Conservation (phyloP, 2,329 filamentous ascomycete genomes). For the Colletotrichum magnum region DNA sequence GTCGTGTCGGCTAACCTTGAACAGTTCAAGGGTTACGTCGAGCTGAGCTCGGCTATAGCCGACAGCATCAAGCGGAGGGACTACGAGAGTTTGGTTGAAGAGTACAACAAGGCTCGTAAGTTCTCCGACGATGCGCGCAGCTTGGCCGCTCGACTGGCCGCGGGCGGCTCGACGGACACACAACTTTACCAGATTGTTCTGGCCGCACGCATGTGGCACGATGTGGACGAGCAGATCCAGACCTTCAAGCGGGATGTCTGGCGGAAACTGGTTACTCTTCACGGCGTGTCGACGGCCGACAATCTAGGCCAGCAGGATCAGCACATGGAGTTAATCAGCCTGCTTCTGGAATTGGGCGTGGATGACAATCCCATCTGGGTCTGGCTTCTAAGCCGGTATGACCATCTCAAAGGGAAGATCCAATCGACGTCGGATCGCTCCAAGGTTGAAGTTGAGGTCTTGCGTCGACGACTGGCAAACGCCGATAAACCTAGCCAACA, state of each 20-base stretch:
- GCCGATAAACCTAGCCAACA: slow-evolving; percentile 79
- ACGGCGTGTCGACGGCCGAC: slow-evolving; percentile 68
- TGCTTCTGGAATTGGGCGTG: slow-evolving; percentile 93
- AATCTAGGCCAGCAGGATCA: slow-evolving; percentile 75
- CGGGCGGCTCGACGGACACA: slow-evolving; percentile 76
- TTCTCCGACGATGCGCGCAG: slow-evolving; percentile 82
- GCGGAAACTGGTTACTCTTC: slow-evolving; percentile 81
- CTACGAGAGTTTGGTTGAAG: slow-evolving; percentile 88
- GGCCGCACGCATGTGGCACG: slow-evolving; percentile 94
- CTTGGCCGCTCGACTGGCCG: slow-evolving; percentile 71
- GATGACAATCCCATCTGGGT: slow-evolving; percentile 97
- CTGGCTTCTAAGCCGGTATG: slow-evolving; percentile 92
- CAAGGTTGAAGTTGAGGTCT: slow-evolving; percentile 91
- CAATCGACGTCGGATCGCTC: slow-evolving; percentile 85
- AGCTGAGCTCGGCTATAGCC: slow-evolving; percentile 81
- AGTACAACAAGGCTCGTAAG: slow-evolving; percentile 86
- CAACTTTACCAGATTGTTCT: slow-evolving; percentile 90
- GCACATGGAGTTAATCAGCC: slow-evolving; percentile 90
- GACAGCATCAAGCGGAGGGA: slow-evolving; percentile 93
- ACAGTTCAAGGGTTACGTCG: slow-evolving; percentile 84
- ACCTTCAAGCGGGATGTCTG: slow-evolving; percentile 91
- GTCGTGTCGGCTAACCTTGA: slow-evolving; percentile 82
- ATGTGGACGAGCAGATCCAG: slow-evolving; percentile 90
- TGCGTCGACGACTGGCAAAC: slow-evolving; percentile 84
- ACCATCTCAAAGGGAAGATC: slow-evolving; percentile 90